These are phyloP conservation scores for Rhizophagus clarus DNA, from an alignment of 192 early-diverging fungal species.

Conservation along the genomic window DNA sequence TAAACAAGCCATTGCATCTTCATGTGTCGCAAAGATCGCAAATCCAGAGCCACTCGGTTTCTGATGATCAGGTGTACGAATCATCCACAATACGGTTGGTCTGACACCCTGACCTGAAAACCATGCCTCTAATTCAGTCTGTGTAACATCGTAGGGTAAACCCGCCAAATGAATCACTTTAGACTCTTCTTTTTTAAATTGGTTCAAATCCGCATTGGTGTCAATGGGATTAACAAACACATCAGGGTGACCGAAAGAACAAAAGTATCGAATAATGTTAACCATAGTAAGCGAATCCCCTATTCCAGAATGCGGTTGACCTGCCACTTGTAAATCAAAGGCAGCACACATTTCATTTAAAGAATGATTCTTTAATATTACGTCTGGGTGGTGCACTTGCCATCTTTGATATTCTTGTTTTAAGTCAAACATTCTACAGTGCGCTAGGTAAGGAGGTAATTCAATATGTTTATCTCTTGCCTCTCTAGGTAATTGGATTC, in stretches of 20 bases:
- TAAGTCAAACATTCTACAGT: constrained; percentile 67
- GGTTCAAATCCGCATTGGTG: constrained; percentile 58
- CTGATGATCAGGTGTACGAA: constrained; percentile 54
- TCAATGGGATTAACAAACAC: constrained; percentile 67
- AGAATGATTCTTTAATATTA: constrained; percentile 51
- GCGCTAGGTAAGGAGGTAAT: constrained; percentile 58
- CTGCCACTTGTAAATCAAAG: constrained; percentile 52
- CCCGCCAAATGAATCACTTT: constrained; percentile 66
- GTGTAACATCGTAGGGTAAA: constrained; percentile 62
- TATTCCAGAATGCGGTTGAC: constrained; percentile 57
- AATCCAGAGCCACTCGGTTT: constrained; percentile 69
- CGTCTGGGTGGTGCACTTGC: constrained; percentile 62
- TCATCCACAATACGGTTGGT: constrained; percentile 64
- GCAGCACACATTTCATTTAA: constrained; percentile 61
- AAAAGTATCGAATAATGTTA: constrained; percentile 55
- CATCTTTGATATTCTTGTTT: constrained; percentile 67
- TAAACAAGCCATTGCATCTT: constrained; percentile 64
- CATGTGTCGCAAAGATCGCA: constrained; percentile 62
- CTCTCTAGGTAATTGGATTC: constrained; percentile 68
- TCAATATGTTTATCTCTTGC: constrained; percentile 64
- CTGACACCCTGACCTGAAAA: constrained; percentile 55
- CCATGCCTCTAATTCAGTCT: constrained; percentile 63
- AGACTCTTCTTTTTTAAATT: constrained; percentile 66
- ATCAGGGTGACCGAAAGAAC: constrained; percentile 51
- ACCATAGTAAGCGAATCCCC: constrained; percentile 65